phyloP scores from a whole-genome alignment of 306 rosid species.

The Vicia faba region DNA sequence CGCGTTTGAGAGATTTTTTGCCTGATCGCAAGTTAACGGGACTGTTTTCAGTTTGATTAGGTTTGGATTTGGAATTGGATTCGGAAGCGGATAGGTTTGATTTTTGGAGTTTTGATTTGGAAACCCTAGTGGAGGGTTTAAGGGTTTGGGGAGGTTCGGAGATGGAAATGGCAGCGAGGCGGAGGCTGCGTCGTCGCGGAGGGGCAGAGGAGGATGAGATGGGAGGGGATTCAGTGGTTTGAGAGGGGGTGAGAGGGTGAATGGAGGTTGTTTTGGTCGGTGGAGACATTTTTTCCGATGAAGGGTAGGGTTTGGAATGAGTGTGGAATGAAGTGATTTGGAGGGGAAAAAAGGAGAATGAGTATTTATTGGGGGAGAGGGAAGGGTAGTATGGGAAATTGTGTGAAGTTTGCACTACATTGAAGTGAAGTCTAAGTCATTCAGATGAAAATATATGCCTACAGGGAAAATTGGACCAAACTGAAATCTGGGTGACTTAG shows the following conservation, averaged over 20 bases:
- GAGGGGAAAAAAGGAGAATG: constrained; percentile 8
- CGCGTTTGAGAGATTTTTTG: constrained; percentile 51
- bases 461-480: too few species aligned
- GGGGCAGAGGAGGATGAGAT: neutral
- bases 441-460: too few species aligned
- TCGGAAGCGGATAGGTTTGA: constrained; percentile 21
- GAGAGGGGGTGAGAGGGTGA: constrained; percentile 39
- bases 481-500: too few species aligned
- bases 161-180: constrained; percentile 35
- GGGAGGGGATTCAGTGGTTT: constrained; percentile 37
- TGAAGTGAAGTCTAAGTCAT: too few species aligned
- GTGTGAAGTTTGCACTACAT: too few species aligned
- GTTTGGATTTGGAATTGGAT: constrained; percentile 23
- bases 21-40: constrained; percentile 58
- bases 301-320: neutral
- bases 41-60: constrained; percentile 4
- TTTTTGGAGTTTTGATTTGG: constrained; percentile 33
- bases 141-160: neutral
- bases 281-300: constrained; percentile 35
- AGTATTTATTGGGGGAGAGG: neutral
- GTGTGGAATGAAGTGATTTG: neutral
- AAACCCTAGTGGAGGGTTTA: constrained; percentile 40
- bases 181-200: constrained; percentile 39
- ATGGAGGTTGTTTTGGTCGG: constrained; percentile 42
- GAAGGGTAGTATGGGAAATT: too few species aligned